phyloP scores from a whole-genome alignment of 768 basidiomycete species.

The Cantharellus anzutake region DNA sequence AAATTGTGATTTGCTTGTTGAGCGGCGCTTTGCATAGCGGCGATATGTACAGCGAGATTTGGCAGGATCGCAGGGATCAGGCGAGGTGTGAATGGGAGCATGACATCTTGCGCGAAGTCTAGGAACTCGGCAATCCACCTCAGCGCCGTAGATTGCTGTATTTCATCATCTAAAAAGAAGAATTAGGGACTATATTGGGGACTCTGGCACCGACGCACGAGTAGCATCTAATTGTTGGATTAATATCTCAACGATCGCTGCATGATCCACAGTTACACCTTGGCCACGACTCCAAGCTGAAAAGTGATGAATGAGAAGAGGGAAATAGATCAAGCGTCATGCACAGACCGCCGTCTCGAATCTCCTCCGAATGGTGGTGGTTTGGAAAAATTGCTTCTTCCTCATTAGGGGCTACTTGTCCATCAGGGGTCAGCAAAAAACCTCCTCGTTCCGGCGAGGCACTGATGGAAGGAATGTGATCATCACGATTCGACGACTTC shows the following conservation, averaged over 20 bases:
- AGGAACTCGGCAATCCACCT: conserved; percentile 87
- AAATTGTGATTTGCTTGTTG: conserved; percentile 72
- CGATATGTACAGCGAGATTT: conserved; percentile 80
- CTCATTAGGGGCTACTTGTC: neutral
- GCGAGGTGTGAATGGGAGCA: conserved; percentile 86
- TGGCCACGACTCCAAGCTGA: conserved; percentile 84
- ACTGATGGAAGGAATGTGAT: conserved; percentile 40
- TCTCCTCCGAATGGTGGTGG: neutral
- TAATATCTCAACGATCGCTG: conserved; percentile 83
- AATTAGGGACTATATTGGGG: neutral
- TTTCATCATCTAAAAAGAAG: conserved; percentile 55
- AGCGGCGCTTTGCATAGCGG: conserved; percentile 77
- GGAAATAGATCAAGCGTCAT: neutral
- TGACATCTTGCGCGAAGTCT: conserved; percentile 70
- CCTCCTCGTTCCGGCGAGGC: conserved; percentile 35
- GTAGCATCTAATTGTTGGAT: conserved; percentile 70
- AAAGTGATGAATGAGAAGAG: neutral
- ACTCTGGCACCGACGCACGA: conserved; percentile 32
- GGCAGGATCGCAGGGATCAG: conserved; percentile 86
- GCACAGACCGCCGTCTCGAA: neutral
- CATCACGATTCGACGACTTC: conserved; percentile 16
- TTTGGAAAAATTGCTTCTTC: neutral
- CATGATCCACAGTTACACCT: conserved; percentile 79
- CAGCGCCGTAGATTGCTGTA: conserved; percentile 87
- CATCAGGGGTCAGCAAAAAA: neutral